Evolutionary conservation across 1,284 basidiomycete genomes (phyloP), one percentile per base, ranked within the genome.

Genomic region (Irpex rosettiformis): DNA sequence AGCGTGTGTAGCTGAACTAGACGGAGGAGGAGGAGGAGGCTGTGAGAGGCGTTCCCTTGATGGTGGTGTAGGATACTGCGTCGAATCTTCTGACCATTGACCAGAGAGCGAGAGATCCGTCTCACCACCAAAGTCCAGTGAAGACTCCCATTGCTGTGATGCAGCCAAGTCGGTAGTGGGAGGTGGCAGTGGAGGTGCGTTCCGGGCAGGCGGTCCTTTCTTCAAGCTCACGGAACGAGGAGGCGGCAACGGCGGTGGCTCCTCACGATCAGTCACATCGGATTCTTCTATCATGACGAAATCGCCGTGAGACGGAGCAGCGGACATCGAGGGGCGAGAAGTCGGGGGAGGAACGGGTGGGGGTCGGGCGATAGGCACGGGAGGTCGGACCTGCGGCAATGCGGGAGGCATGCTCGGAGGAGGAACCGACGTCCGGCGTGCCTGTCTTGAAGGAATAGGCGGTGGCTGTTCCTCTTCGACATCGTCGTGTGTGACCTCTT

Each of bases 401-500:
- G 45, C 18, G 18, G 57, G 49, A 29, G 57, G 52, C 2, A 60
- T 48, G 28, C 56, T 64, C 18, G 59, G 58, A 6, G 13, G 48
- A 11, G 77, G 66, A n/a, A 52, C 29, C 1, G 45, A 29, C n/a
- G 57, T 49, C 18, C 59, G 54, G 3, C 62, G 48, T 29, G 58
- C 64, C 27, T 56, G 54, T 16, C 56, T 53, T 68, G 70, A 29
- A 75, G 67, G 79, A 10, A 76, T 65, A 28, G 77, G 75, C 40
- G 75, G 78, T 30, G 82, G 79, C n/a, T 77, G 67, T 51, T 73
- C 78, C 57, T 77, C 76, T 56, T 77, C 75, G 1, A 73, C 79
- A 59, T 86, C 83, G 53, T 81, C 80, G 59, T 84, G 75, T 3
- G 70, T 74, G 16, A 87, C 79, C 61, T 88, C 85, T 64, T 88